phyloP scores from a whole-genome alignment of 108 stramenopile genomes.

The Cyclotella sp. region DNA sequence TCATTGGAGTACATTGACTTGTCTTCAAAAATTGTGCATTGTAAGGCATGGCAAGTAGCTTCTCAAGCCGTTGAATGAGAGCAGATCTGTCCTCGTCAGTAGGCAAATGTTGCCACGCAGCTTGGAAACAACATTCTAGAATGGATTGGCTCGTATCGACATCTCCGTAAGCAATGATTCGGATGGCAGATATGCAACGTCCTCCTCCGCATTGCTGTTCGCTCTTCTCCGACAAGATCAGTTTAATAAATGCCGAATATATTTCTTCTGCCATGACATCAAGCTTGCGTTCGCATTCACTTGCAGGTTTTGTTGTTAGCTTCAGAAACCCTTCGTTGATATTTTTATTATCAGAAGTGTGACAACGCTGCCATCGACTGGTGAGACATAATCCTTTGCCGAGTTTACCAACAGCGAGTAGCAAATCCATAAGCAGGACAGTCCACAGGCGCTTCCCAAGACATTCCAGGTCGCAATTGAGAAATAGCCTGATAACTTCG shows the following conservation, averaged over 20 bases:
- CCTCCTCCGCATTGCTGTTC: constrained; percentile 37
- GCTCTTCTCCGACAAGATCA: constrained; percentile 31
- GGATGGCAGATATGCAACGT: constrained; percentile 56
- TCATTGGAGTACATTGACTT: constrained; percentile 22
- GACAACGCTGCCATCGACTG: not conserved
- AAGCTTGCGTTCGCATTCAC: not conserved
- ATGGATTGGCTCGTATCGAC: constrained; percentile 53
- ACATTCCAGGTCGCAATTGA: constrained; percentile 74
- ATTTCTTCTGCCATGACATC: constrained; percentile 6
- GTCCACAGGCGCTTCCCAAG: constrained; percentile 74
- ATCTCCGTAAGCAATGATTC: constrained; percentile 64
- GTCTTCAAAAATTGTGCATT: constrained; percentile 72
- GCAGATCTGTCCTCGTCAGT: constrained; percentile 49
- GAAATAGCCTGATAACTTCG: constrained; percentile 63
- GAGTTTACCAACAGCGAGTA: constrained; percentile 45
- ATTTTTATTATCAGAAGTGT: too few species aligned
- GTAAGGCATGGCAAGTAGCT: constrained; percentile 67
- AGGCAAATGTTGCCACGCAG: constrained; percentile 61
- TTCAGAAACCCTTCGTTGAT: constrained; percentile 11
- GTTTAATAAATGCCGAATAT: constrained; percentile 32
- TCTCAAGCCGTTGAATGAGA: constrained; percentile 63
- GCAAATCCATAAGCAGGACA: constrained; percentile 67
- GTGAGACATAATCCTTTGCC: constrained; percentile 15
- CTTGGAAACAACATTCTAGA: constrained; percentile 59
- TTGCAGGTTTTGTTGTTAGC: not conserved